Base-by-base conservation (phyloP, 2,329 filamentous ascomycete genomes). In the Colletotrichum godetiae region DNA sequence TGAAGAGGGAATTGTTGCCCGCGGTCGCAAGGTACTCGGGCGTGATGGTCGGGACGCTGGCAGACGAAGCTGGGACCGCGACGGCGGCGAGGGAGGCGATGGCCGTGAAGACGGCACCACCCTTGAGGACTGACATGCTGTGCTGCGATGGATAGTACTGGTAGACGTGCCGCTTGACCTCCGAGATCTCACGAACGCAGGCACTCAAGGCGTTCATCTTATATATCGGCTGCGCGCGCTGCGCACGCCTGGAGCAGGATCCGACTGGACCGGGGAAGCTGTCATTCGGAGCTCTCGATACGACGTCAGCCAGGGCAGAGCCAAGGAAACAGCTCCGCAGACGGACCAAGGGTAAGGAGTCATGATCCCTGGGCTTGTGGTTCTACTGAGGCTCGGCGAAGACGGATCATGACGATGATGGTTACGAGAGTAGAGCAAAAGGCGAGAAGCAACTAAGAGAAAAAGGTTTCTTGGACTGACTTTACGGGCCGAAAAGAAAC, bases 1-100 rank as follows among this genome's bases (percentile, higher is more conserved):
- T 75, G 68, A 75, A 75, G 31, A 75, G 72, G 52, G 74, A 74
- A 64, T 31, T 75, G 72, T 75, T 75, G 19, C 74, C 72, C 10
- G 68, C 60, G 24, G 58, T 68, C 8, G 64, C 67, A 24, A 75
- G 49, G 37, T 59, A 72, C 27, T 75, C 74, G 31, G 72, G 31
- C 22, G 74, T 75, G 63, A 75, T 60, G 27, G 49, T 61, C 24
- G 73, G 70, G 19, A 60, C 46, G 13, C 29, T 42, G 4, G 73
- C 73, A 22, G 66, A 29, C 13, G 42, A 49, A 22, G 61, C 63
- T 1, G 73, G 73, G 42, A 52, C 57, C 33, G 49, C 73, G 27
- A 68, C 58, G 37, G 73, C 69, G 13, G 68, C 64, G 69, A 74
- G 73, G 24, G 69, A 74, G 22, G 53, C 69, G 10, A 74, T 60